Base-by-base conservation (phyloP, 2,329 filamentous ascomycete genomes). In the Xylaria sp. region DNA sequence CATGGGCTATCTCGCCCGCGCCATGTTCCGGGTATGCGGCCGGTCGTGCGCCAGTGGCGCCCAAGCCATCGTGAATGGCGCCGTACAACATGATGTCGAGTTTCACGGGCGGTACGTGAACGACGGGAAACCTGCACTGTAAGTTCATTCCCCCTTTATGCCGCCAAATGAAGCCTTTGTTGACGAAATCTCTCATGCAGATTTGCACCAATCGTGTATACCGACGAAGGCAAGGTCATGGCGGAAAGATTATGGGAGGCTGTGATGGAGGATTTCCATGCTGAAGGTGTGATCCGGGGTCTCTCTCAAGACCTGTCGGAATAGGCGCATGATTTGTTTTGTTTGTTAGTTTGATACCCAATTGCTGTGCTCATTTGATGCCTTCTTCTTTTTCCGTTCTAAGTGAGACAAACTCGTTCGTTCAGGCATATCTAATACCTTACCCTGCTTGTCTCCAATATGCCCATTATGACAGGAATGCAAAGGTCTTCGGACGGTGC, bases 21-120 rank as follows among this genome's bases (percentile, higher is more conserved):
- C 60, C 16, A 13, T 62, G 16, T 60, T 63, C 37, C 52, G 60
- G 9, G 23, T 62, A 16, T 60, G 63, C 19, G 63, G 61, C 13
- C 39, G 37, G 8, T 57, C 61, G 1, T 60, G 57, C 35, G 57
- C 44, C 1, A 19, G 50, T 6, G 63, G 61, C 23, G 61, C 63
- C 5, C 37, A 8, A 18, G 37, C 51, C 4, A 35, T 65, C 2
- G 52, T 63, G 0, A 59, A 63, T 30, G 62, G 16, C 6, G 62
- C 59, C 5, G 51, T 59, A 11, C 23, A 34, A 4, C 59, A 65
- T 39, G 55, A 55, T 1, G 54, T 52, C 7, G 63, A 62, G 44
- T 49, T 51, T 7, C 63, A 64, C n/a, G 63, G 63, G 2, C 55
- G 55, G 34, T 65, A 64, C 37, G 18, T 65, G 7, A 57, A 55